Evolutionary conservation across 306 rosid species (phyloP).

Genomic region (Inga laurina): DNA sequence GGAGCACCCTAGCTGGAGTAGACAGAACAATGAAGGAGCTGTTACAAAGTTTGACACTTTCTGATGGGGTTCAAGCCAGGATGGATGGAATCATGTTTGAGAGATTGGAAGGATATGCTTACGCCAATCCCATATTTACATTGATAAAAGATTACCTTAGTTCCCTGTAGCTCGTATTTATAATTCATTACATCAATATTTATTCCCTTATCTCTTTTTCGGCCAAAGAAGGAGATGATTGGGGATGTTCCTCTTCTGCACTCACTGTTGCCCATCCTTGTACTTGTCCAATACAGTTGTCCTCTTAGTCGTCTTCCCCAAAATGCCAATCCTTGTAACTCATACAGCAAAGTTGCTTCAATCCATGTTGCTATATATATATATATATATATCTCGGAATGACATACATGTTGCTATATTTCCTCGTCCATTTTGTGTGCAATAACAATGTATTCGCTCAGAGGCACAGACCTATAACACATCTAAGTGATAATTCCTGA

Average conservation of each 20-base stretch:
- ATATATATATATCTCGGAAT: too few relatives aligned
- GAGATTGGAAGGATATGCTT: constrained; percentile 70
- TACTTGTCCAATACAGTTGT: background rate
- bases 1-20: constrained; percentile 63
- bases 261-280: background rate
- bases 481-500: background rate
- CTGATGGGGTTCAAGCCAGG: constrained; percentile 84
- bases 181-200: background rate
- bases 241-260: background rate
- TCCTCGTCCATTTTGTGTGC: background rate
- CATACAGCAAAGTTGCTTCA: background rate
- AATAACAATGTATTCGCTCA: background rate
- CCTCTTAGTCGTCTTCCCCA: background rate
- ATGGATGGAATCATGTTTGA: constrained; percentile 90
- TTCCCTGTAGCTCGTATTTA: constrained; percentile 39
- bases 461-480: background rate
- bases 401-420: background rate
- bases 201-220: background rate
- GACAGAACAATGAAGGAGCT: constrained; percentile 65
- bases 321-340: background rate
- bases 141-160: constrained; percentile 72
- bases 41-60: constrained; percentile 53
- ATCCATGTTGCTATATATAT: background rate
- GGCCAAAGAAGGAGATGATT: background rate
- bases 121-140: constrained; percentile 58